Percentiles rank a stretch among this genome's conserved stretches.
Evolutionary conservation across 192 early-diverging fungal species (phyloP).

Genomic region (Haplosporangium gracile): DNA sequence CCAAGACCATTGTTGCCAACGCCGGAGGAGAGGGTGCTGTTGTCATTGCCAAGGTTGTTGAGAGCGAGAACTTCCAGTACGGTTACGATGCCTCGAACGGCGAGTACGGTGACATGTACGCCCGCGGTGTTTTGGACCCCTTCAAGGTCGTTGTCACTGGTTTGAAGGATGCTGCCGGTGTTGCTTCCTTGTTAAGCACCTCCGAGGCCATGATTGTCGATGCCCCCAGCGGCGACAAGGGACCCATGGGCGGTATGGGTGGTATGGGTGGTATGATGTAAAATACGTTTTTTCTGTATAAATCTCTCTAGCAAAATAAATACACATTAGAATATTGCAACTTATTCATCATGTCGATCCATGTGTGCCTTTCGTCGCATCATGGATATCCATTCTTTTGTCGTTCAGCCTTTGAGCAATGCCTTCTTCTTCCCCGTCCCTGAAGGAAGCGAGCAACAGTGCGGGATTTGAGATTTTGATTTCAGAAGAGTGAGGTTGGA

Average conservation of each 20-base stretch:
- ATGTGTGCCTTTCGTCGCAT: not conserved
- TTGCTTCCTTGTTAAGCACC: conserved; percentile 97
- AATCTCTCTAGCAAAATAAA: not conserved
- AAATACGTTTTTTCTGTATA: conserved; percentile 15
- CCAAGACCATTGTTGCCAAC: conserved; percentile 96
- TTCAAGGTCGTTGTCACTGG: conserved; percentile 99
- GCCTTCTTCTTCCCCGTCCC: not conserved
- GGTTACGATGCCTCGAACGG: conserved; percentile 95
- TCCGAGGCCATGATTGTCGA: conserved; percentile 99
- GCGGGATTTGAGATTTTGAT: not conserved
- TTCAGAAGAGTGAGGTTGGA: no score
- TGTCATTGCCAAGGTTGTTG: conserved; percentile 95
- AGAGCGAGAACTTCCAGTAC: conserved; percentile 88
- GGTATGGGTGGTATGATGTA: conserved; percentile 88
- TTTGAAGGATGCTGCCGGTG: conserved; percentile 96
- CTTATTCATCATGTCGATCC: not conserved
- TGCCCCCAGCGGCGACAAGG: conserved; percentile 80
- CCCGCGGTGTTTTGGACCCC: conserved; percentile 97
- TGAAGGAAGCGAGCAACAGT: not conserved
- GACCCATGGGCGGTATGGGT: conserved; percentile 69
- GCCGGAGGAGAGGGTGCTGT: conserved; percentile 98
- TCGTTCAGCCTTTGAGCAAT: not conserved
- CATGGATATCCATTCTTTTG: not conserved
- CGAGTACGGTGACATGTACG: conserved; percentile 97
- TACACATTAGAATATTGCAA: not conserved